Conservation (phyloP, 2,329 filamentous ascomycete species). For the Fusarium tjaetaba region DNA sequence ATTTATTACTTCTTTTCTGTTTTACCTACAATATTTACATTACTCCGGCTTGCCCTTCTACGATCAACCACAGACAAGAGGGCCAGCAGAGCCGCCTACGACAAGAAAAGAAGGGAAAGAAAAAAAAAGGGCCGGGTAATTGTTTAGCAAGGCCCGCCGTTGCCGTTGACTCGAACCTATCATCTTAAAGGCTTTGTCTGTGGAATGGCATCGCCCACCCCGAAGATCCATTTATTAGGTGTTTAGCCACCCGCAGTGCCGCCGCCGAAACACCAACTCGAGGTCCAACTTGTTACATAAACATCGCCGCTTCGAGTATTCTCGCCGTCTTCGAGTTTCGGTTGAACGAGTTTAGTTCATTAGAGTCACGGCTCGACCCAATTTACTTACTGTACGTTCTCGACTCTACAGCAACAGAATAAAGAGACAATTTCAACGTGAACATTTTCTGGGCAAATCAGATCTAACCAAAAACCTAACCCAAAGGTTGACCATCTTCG, state of each 20-base stretch:
- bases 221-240: conserved; percentile 19
- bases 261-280: conserved; percentile 12
- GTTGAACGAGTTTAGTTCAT: not conserved
- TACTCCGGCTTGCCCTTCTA: conserved; percentile 5
- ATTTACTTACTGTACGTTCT: not conserved
- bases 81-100: conserved; percentile 16
- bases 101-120: not conserved
- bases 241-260: conserved; percentile 32
- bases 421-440: conserved; percentile 2
- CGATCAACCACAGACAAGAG: not conserved
- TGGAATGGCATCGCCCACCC: conserved; percentile 40
- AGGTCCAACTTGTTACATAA: conserved; percentile 30
- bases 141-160: conserved; percentile 21
- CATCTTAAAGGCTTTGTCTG: conserved; percentile 14
- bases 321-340: conserved; percentile 14
- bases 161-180: conserved; percentile 15
- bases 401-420: not conserved
- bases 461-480: not conserved
- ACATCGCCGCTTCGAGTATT: conserved; percentile 29
- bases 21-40: not conserved
- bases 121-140: conserved; percentile 13
- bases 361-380: conserved; percentile 11
- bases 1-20: not conserved
- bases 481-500: not conserved
- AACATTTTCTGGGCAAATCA: not conserved